These are phyloP conservation scores for Zalaria obscura DNA, from an alignment of 2,329 filamentous ascomycete species.

Conservation along the genomic window DNA sequence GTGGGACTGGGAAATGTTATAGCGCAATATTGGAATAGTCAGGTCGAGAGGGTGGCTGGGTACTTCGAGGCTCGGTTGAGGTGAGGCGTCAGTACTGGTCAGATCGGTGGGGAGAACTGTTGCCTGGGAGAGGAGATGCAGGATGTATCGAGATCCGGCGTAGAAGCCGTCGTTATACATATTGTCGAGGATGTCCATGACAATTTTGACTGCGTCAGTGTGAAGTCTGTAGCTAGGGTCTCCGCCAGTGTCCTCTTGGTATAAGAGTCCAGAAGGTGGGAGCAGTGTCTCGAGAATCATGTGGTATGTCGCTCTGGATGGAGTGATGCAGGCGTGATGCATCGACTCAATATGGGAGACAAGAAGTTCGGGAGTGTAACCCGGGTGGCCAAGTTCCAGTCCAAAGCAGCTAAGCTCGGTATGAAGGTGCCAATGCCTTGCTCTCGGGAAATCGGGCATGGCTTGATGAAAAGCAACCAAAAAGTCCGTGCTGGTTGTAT, in stretches of 20 bases:
- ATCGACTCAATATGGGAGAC: slow-evolving; percentile 20
- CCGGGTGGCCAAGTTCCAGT: slow-evolving; percentile 21
- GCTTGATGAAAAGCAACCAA: slow-evolving; percentile 24
- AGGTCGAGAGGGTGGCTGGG: neutral
- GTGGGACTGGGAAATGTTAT: slow-evolving; percentile 32
- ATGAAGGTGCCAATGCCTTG: slow-evolving; percentile 16
- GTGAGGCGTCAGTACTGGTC: neutral
- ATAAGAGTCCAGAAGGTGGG: neutral
- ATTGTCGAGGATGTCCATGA: slow-evolving; percentile 25
- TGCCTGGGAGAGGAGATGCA: neutral
- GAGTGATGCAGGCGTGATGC: slow-evolving; percentile 17
- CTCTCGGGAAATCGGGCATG: slow-evolving; percentile 14
- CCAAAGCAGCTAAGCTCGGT: slow-evolving; percentile 25
- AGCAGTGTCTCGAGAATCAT: slow-evolving; percentile 25
- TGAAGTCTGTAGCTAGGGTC: slow-evolving; percentile 7
- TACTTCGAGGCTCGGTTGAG: neutral
- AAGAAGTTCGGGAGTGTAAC: slow-evolving; percentile 21
- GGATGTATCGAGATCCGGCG: slow-evolving; percentile 19
- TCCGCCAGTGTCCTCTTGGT: neutral
- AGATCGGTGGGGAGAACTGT: slow-evolving; percentile 3
- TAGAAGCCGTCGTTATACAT: slow-evolving; percentile 27
- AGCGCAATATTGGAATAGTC: slow-evolving; percentile 16
- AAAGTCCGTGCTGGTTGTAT: slow-evolving; percentile 27
- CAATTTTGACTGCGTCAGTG: slow-evolving; percentile 16
- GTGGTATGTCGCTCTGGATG: slow-evolving; percentile 21